Evolutionary conservation across 2,329 filamentous ascomycete species (phyloP).

Genomic region (Fonsecaea monophora): DNA sequence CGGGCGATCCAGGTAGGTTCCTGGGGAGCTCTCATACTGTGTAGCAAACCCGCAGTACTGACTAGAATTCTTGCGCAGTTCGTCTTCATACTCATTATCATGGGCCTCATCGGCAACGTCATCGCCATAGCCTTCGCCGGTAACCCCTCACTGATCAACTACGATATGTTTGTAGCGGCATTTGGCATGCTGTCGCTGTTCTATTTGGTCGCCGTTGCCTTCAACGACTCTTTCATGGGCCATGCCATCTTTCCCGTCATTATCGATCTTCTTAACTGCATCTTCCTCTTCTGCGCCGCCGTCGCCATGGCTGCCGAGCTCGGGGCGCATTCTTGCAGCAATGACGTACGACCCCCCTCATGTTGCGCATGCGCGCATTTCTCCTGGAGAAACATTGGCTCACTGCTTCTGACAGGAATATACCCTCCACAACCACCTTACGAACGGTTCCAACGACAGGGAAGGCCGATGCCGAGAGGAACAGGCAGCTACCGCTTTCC

Average conservation of each 20-base stretch:
- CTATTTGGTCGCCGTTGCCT: slow-evolving; percentile 55
- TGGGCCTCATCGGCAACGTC: slow-evolving; percentile 69
- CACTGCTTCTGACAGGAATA: slow-evolving; percentile 45
- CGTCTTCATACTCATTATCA: slow-evolving; percentile 65
- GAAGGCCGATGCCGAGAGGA: slow-evolving; percentile 58
- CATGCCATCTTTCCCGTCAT: slow-evolving; percentile 53
- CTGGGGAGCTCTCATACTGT: neutral
- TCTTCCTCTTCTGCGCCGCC: slow-evolving; percentile 57
- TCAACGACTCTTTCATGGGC: slow-evolving; percentile 49
- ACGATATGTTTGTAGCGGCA: slow-evolving; percentile 56
- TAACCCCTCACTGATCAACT: slow-evolving; percentile 65
- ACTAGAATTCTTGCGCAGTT: slow-evolving; percentile 53
- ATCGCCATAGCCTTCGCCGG: slow-evolving; percentile 60
- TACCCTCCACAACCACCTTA: slow-evolving; percentile 53
- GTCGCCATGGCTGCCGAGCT: slow-evolving; percentile 58
- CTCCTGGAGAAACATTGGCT: slow-evolving; percentile 17
- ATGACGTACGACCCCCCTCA: slow-evolving; percentile 48
- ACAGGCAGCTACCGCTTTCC: slow-evolving; percentile 58
- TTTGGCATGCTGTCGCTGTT: slow-evolving; percentile 58
- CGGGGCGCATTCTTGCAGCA: slow-evolving; percentile 53
- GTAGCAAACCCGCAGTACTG: slow-evolving; percentile 19
- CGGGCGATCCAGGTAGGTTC: slow-evolving; percentile 50
- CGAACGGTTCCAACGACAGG: slow-evolving; percentile 49
- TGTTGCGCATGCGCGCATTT: neutral
- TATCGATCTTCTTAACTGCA: slow-evolving; percentile 55